These are phyloP conservation scores for Boletus speciosus DNA, from an alignment of 768 basidiomycete species.

Conservation along the genomic window DNA sequence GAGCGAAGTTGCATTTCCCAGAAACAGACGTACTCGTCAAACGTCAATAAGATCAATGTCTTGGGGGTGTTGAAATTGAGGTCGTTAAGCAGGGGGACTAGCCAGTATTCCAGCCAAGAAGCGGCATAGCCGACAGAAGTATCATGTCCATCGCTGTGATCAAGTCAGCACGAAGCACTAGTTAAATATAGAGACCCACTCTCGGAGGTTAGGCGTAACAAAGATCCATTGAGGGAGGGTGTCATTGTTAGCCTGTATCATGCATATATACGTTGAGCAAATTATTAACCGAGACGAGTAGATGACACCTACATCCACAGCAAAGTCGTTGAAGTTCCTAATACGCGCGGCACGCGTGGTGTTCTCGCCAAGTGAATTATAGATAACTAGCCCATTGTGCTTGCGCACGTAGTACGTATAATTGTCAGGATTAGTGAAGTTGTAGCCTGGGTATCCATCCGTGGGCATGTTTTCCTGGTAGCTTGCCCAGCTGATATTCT, in stretches of 20 bases:
- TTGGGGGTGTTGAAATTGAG: slow-evolving; percentile 48
- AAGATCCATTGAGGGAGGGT: slow-evolving; percentile 58
- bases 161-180: neutral
- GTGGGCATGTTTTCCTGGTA: slow-evolving; percentile 60
- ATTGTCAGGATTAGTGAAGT: slow-evolving; percentile 27
- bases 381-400: slow-evolving; percentile 53
- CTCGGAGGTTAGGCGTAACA: slow-evolving; percentile 55
- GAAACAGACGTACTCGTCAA: slow-evolving; percentile 51
- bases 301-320: slow-evolving; percentile 41
- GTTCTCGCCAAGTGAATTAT: slow-evolving; percentile 46
- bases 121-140: slow-evolving; percentile 48
- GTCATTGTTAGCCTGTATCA: slow-evolving; percentile 31
- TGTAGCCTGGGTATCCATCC: slow-evolving; percentile 44
- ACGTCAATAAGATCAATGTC: slow-evolving; percentile 59
- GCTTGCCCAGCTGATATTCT: slow-evolving; percentile 55
- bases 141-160: slow-evolving; percentile 56
- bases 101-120: slow-evolving; percentile 47
- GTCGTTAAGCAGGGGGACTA: slow-evolving; percentile 49
- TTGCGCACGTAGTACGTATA: slow-evolving; percentile 56
- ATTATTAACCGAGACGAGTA: neutral
- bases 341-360: slow-evolving; percentile 40
- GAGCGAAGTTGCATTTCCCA: neutral
- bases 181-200: slow-evolving; percentile 14
- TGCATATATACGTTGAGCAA: neutral
- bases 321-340: slow-evolving; percentile 63